phyloP scores from a whole-genome alignment of 2,329 filamentous ascomycete species.

The Xylaria sp. region DNA sequence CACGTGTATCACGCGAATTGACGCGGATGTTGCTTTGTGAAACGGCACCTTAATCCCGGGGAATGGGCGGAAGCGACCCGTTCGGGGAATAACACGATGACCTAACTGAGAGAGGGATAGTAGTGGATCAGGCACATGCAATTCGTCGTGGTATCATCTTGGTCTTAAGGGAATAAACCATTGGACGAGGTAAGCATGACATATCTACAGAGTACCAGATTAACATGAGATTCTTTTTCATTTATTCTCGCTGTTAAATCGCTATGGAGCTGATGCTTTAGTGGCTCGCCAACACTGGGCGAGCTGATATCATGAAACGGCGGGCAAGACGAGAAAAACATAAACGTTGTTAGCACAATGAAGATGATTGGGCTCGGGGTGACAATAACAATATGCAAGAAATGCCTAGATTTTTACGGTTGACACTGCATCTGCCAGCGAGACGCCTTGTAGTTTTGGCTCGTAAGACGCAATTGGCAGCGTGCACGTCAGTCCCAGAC shows the following conservation, averaged over 20 bases:
- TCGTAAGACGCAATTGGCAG: constrained; percentile 16
- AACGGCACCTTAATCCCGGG: constrained; percentile 17
- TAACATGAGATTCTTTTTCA: constrained; percentile 25
- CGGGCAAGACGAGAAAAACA: constrained; percentile 12
- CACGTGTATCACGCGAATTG: constrained; percentile 33
- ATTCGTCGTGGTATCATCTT: background rate
- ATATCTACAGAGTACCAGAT: constrained; percentile 6
- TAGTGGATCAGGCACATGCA: constrained; percentile 13
- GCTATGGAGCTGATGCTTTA: constrained; percentile 13
- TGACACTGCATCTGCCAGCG: constrained; percentile 12
- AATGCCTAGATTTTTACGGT: constrained; percentile 23
- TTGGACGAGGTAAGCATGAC: background rate
- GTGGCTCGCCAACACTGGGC: constrained; percentile 18
- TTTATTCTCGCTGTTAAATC: constrained; percentile 26
- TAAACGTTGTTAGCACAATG: constrained; percentile 23
- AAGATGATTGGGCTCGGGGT: constrained; percentile 20
- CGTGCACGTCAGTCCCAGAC: constrained; percentile 18
- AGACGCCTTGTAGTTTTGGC: constrained; percentile 19
- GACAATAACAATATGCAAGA: constrained; percentile 33
- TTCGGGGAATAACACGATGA: constrained; percentile 22
- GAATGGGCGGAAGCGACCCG: constrained; percentile 25
- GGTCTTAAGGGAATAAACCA: constrained; percentile 7
- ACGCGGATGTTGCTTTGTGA: constrained; percentile 17
- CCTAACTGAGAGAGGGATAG: constrained; percentile 24
- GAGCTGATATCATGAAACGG: constrained; percentile 25